Base-by-base conservation (phyloP, 371 early-diverging fungal species). In the Basidiobolus meristosporus region DNA sequence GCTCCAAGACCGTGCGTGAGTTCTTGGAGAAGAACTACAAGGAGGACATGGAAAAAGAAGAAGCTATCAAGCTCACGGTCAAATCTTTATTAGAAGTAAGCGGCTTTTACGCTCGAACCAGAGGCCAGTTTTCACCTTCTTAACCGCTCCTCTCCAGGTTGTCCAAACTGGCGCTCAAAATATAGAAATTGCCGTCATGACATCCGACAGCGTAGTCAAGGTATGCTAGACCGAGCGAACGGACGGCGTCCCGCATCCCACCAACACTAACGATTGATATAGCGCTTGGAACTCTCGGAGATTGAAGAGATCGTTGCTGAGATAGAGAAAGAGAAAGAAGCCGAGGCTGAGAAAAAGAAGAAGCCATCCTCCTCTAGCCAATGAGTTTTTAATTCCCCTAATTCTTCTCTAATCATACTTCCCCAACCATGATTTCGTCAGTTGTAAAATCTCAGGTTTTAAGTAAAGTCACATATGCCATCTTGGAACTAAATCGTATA, bases 161-260 rank as follows among this genome's bases (percentile, higher is more conserved):
- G 98, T 97, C 28, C 98, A 97, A 71, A 93, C 93, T 3, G 95
- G 98, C 36, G 88, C 98, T 39, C 92, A 92, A 67, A 92, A 92
- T 60, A 90, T 97, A 56, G 98, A 97, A 52, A 82, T 97, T 51
- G 88, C 88, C 15, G 70, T 85, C 12, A 89, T 93, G 84, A 74
- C 77, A 31, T 47, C 66, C 15, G 81, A 80, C 48, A 62, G 70
- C 33, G 54, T 56, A 9, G 57, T 77, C 30, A 68, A 72, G 68
- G 82, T 82, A 66, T 41, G 48, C 29, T 23, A 39, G 7, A 20
- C 19, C 16, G 38, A 7, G 18, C 32, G 7, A n/a, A 19, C 11
- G 10, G 32, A 31, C 36, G 20, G 7, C 17, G 16, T 7, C 11
- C 23, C 34, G 17, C 3, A 2, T 40, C 2, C 28, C 18, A 2